Percentiles rank a stretch among this genome's conserved stretches.
These are phyloP conservation scores for Galium porrigens DNA, from an alignment of 305 asterid species.

Conservation along the genomic window DNA sequence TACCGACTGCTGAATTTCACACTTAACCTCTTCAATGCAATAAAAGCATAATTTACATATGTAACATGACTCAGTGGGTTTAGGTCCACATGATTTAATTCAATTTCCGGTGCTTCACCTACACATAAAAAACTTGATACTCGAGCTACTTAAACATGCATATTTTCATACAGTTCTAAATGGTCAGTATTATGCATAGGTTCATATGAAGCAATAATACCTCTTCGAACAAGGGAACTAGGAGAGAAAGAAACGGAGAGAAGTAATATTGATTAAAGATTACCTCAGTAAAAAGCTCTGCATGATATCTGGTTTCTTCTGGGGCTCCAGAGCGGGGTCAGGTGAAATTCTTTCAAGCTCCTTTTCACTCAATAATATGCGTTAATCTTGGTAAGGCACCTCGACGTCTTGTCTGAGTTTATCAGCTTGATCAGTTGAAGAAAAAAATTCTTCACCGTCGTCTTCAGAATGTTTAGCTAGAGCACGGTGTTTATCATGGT, in stretches of 20 bases:
- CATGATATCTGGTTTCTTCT: conserved; percentile 41
- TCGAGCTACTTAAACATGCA: not conserved
- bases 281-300: conserved; percentile 75
- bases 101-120: not conserved
- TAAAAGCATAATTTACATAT: not conserved
- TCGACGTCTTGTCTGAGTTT: conserved; percentile 17
- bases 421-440: conserved; percentile 21
- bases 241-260: not conserved
- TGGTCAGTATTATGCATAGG: not conserved
- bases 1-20: not conserved
- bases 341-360: conserved; percentile 68
- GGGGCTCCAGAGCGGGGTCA: conserved; percentile 48
- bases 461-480: conserved; percentile 20
- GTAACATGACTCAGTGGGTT: not conserved
- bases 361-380: conserved; percentile 42
- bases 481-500: conserved; percentile 21
- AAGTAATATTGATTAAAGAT: conserved; percentile 11
- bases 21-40: not conserved
- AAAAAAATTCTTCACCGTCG: conserved; percentile 24
- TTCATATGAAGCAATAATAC: not conserved
- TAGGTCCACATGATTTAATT: not conserved
- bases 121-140: not conserved
- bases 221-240: conserved; percentile 6
- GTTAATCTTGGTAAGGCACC: conserved; percentile 30
- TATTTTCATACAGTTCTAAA: not conserved